phyloP scores from a whole-genome alignment of 257 asterid genomes.

The Cruciata laevipes region DNA sequence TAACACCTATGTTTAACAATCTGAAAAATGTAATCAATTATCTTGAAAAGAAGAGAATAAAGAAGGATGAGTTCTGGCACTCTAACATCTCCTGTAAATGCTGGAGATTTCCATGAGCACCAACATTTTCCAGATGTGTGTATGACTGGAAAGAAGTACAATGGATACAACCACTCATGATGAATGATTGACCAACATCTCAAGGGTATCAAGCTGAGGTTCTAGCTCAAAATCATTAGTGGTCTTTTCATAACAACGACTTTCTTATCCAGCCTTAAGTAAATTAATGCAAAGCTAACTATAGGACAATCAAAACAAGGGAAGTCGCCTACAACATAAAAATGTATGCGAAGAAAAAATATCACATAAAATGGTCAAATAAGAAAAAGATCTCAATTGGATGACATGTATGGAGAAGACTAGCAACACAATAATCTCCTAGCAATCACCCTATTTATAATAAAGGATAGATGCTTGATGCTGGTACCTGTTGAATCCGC shows the following conservation, averaged over 20 bases:
- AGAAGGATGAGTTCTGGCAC: background rate
- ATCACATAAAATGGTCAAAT: background rate
- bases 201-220: background rate
- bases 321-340: background rate
- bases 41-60: background rate
- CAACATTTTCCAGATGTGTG: too few relatives aligned
- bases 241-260: background rate
- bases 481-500: constrained; percentile 70
- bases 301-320: background rate
- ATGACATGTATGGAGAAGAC: background rate
- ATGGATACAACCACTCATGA: background rate
- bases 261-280: background rate
- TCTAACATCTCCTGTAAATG: background rate
- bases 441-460: too few relatives aligned
- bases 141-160: background rate
- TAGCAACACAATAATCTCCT: too few relatives aligned
- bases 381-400: background rate
- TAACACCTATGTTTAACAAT: background rate
- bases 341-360: background rate
- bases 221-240: background rate
- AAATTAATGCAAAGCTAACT: too few relatives aligned
- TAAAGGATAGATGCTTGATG: background rate
- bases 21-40: background rate
- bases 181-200: background rate
- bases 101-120: background rate